Conservation (phyloP, 768 basidiomycete genomes). For the Termitomyces sp. region DNA sequence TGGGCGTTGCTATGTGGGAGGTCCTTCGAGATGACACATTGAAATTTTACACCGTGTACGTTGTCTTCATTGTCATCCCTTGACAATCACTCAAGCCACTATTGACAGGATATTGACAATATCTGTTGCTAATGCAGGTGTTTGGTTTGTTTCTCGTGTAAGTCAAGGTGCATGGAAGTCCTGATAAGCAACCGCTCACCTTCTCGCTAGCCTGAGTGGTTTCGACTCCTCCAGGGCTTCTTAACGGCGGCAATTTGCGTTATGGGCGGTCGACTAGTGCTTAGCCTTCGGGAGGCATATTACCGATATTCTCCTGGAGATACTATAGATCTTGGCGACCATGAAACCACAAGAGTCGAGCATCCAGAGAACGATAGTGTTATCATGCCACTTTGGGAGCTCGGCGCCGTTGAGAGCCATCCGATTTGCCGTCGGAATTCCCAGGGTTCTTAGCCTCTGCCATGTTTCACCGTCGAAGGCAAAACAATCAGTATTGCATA, state of each 20-base stretch:
- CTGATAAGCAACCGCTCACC: background rate
- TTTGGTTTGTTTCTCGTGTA: conserved; percentile 19
- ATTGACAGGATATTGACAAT: conserved; percentile 14
- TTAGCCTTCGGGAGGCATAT: conserved; percentile 25
- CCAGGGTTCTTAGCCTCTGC: background rate
- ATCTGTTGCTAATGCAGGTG: conserved; percentile 15
- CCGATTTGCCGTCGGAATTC: background rate
- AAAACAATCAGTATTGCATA: background rate
- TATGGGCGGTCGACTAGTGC: conserved; percentile 22
- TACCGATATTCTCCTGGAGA: conserved; percentile 13
- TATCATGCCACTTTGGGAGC: conserved; percentile 2
- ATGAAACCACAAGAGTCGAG: background rate
- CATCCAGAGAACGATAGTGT: background rate
- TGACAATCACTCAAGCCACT: background rate
- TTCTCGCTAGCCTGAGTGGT: conserved; percentile 17
- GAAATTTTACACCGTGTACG: conserved; percentile 24
- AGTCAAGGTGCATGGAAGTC: background rate
- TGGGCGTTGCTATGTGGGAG: conserved; percentile 14
- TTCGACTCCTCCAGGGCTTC: conserved; percentile 19
- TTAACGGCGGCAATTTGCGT: conserved; percentile 21
- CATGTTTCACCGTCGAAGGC: background rate
- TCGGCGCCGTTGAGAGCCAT: background rate
- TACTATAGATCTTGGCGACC: background rate
- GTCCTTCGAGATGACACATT: conserved; percentile 22
- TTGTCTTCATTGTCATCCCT: background rate